phyloP scores from a whole-genome alignment of 805 yeast genomes.

The Saturnispora serradocipensis region DNA sequence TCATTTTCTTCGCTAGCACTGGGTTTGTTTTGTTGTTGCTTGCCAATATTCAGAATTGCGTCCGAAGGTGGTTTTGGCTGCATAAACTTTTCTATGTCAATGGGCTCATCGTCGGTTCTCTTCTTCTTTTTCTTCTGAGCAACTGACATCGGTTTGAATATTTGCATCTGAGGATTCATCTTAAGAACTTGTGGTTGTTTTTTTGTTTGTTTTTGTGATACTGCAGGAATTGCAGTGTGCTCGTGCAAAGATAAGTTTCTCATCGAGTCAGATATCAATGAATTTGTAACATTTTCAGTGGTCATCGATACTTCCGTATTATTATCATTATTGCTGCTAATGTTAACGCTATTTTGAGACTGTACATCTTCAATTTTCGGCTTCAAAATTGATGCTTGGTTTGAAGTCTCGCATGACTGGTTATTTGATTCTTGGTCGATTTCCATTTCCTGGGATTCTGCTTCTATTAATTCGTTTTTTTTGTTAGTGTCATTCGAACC shows the following conservation, averaged over 20 bases:
- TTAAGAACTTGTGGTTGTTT: not conserved
- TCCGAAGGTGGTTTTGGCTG: slow-evolving; percentile 16
- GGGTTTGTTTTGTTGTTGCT: not conserved
- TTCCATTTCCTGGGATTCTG: not conserved
- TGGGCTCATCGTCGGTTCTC: slow-evolving; percentile 3
- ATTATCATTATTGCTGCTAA: not conserved
- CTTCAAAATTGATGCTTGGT: not conserved
- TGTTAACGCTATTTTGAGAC: not conserved
- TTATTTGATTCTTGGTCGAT: not conserved
- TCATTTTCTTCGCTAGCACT: not conserved
- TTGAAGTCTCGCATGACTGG: not conserved
- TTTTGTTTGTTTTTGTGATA: not conserved
- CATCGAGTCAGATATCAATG: slow-evolving; percentile 3
- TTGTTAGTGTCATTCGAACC: not conserved
- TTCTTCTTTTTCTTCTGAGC: slow-evolving; percentile 2
- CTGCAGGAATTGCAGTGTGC: not conserved
- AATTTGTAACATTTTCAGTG: not conserved
- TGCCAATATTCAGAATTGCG: slow-evolving; percentile 2
- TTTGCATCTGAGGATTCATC: slow-evolving; percentile 1
- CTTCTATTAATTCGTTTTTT: not conserved
- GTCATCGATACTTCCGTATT: not conserved
- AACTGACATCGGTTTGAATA: slow-evolving; percentile 2
- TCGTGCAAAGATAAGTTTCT: slow-evolving; percentile 1
- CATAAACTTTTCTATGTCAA: slow-evolving; percentile 14
- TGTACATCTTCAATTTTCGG: not conserved